Conservation (phyloP, 2,329 filamentous ascomycete species). For the Pestalotiopsis sp. region DNA sequence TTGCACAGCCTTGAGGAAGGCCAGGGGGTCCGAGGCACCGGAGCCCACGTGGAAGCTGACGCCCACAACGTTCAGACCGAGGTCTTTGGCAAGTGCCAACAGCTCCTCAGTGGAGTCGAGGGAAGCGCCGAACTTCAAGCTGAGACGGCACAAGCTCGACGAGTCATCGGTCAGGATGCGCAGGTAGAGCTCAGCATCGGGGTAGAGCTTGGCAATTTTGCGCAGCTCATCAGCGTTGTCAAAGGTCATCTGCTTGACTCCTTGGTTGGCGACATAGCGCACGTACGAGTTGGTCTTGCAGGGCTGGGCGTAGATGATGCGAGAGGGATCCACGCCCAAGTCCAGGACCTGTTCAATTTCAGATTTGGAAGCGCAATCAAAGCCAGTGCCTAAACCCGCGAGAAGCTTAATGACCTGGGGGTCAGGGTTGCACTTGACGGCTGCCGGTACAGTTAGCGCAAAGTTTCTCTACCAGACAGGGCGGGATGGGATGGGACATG, state of each 20-base stretch:
- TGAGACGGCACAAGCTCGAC: conserved; percentile 88
- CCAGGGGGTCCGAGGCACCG: conserved; percentile 88
- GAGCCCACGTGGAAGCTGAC: conserved; percentile 99
- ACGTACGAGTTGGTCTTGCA: conserved; percentile 99
- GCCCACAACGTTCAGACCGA: conserved; percentile 88
- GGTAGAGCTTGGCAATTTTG: conserved; percentile 93
- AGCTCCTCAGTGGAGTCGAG: conserved; percentile 79
- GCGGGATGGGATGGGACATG: neutral
- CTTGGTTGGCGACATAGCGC: conserved; percentile 79
- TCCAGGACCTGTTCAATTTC: conserved; percentile 92
- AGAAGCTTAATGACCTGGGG: conserved; percentile 85
- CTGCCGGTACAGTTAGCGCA: conserved; percentile 43
- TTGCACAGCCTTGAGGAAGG: conserved; percentile 86
- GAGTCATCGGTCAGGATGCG: conserved; percentile 97
- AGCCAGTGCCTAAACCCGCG: conserved; percentile 85
- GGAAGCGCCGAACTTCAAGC: conserved; percentile 94
- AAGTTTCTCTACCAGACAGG: neutral
- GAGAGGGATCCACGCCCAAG: conserved; percentile 79
- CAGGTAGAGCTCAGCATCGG: conserved; percentile 85
- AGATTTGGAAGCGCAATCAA: conserved; percentile 96
- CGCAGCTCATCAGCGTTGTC: conserved; percentile 97
- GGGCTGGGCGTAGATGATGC: conserved; percentile 98
- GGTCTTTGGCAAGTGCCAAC: conserved; percentile 74
- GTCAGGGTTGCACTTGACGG: conserved; percentile 99
- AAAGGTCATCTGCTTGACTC: conserved; percentile 98